Evolutionary conservation across 805 yeast species (phyloP), one percentile per base, ranked within the genome.

Genomic region (Lipomyces chichibuensis): DNA sequence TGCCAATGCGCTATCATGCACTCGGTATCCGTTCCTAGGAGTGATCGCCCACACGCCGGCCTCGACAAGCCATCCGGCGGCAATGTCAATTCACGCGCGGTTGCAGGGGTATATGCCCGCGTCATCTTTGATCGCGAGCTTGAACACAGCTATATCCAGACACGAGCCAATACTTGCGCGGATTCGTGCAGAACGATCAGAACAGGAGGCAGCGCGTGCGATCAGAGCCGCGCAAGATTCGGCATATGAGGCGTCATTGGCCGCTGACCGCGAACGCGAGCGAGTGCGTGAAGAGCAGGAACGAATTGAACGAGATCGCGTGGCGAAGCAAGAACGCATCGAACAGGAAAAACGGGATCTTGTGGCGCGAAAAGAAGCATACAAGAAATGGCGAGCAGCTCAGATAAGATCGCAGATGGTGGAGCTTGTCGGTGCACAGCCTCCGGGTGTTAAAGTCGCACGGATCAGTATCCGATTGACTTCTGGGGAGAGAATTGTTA

Each of bases 11-110:
- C 83, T 93, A 67, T 84, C 85, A 65, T 88, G 88, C 53, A 84
- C 91, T 25, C 84, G 85, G 70, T 87, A 88, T 74, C 99, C 99
- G n/a, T 89, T 90, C 74, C 76, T 91, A 43, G 96, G 94, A 0
- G 79, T 93, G 13, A 76, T 95, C 11, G 88, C 72, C 13, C 58
- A 64, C 59, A 64, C 71, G 2, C 65, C 67, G n/a, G 64, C 72
- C 9, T 51, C 71, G 14, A 56, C 71, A 23, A 54, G 56, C n/a
- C 71, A 67, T 33, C 63, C 71, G 20, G 49, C 71, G 13, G 65
- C 72, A 8, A 67, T 90, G 75, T 84, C 90, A 3, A 78, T 89
- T 59, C 83, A 91, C 27, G 81, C 84, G 63, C 85, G 86, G 70
- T 74, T 87, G 9, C 94, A 90, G 75, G 94, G 95, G 2, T 74